A percentile compares a stretch with the other conserved stretches of the same genome.
These are phyloP conservation scores for Helenozyma rhizophorensis DNA, from an alignment of 805 yeast genomes.

Conservation along the genomic window DNA sequence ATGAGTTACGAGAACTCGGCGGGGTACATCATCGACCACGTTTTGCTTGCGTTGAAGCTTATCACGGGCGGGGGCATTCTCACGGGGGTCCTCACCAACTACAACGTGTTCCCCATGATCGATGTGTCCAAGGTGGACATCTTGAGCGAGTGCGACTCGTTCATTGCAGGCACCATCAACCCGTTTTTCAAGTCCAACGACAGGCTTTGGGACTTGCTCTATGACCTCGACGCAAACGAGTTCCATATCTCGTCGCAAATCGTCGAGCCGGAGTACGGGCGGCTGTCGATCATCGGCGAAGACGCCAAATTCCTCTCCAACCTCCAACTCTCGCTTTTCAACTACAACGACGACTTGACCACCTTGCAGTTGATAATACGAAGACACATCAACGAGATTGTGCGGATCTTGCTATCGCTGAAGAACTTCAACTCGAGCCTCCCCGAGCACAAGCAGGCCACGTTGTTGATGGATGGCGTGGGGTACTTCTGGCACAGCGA, in stretches of 20 bases:
- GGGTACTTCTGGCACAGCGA: slow-evolving; percentile 43
- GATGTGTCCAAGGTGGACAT: slow-evolving; percentile 57
- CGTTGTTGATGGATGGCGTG: slow-evolving; percentile 35
- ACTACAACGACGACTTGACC: slow-evolving; percentile 43
- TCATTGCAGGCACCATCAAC: slow-evolving; percentile 65
- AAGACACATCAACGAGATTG: slow-evolving; percentile 41
- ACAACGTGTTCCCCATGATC: slow-evolving; percentile 52
- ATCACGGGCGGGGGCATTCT: slow-evolving; percentile 41
- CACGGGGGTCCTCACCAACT: slow-evolving; percentile 33
- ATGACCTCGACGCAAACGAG: slow-evolving; percentile 53
- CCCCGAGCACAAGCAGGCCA: slow-evolving; percentile 15
- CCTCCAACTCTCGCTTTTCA: slow-evolving; percentile 38
- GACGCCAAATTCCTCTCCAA: slow-evolving; percentile 43
- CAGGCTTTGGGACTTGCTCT: slow-evolving; percentile 56
- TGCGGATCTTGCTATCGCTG: slow-evolving; percentile 34
- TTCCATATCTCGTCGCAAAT: slow-evolving; percentile 27
- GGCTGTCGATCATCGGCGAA: slow-evolving; percentile 38
- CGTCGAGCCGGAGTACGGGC: slow-evolving; percentile 18
- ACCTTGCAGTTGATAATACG: slow-evolving; percentile 41
- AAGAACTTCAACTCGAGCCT: slow-evolving; percentile 28
- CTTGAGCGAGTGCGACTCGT: slow-evolving; percentile 37
- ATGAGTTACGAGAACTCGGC: slow-evolving; percentile 36
- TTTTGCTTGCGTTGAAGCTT: slow-evolving; percentile 37
- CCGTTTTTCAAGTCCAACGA: slow-evolving; percentile 54
- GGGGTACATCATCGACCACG: slow-evolving; percentile 39